Percentiles rank a stretch among this genome's conserved stretches.
phyloP scores from a whole-genome alignment of 2,329 filamentous ascomycete species.

The Grosmannia penicillata region DNA sequence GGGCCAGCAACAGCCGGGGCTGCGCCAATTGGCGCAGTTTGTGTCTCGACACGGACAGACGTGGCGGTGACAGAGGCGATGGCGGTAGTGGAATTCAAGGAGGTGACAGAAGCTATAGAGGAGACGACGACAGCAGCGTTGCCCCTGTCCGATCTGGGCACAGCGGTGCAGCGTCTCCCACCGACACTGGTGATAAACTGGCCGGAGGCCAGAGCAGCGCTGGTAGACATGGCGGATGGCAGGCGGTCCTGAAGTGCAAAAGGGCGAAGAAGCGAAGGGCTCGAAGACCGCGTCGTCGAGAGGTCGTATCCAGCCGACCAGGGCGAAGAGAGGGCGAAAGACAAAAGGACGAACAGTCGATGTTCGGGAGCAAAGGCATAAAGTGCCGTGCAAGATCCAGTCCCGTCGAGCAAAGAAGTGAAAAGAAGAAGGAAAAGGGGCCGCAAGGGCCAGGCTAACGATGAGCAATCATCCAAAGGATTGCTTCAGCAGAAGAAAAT shows the following conservation, averaged over 20 bases:
- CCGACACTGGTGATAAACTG: slow-evolving; percentile 33
- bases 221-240: slow-evolving; percentile 24
- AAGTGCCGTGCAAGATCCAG: slow-evolving; percentile 26
- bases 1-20: too few relatives aligned
- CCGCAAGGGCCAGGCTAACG: slow-evolving; percentile 24
- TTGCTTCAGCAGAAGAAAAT: slow-evolving; percentile 9
- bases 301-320: slow-evolving; percentile 10
- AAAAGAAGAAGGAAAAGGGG: slow-evolving; percentile 16
- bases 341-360: slow-evolving; percentile 1
- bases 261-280: neutral
- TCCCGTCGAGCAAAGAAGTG: slow-evolving; percentile 17
- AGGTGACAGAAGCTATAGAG: neutral
- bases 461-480: slow-evolving; percentile 23
- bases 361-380: neutral
- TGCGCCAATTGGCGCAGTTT: too few relatives aligned
- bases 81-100: neutral
- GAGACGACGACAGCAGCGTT: slow-evolving; percentile 8
- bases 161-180: slow-evolving; percentile 38
- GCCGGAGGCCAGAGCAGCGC: slow-evolving; percentile 26
- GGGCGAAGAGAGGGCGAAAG: neutral
- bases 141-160: slow-evolving; percentile 22
- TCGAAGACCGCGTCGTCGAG: slow-evolving; percentile 3
- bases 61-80: neutral
- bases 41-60: too few relatives aligned
- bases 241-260: neutral